These are phyloP conservation scores for Jackrogersella minutella DNA, from an alignment of 495 filamentous ascomycete species.

Conservation along the genomic window DNA sequence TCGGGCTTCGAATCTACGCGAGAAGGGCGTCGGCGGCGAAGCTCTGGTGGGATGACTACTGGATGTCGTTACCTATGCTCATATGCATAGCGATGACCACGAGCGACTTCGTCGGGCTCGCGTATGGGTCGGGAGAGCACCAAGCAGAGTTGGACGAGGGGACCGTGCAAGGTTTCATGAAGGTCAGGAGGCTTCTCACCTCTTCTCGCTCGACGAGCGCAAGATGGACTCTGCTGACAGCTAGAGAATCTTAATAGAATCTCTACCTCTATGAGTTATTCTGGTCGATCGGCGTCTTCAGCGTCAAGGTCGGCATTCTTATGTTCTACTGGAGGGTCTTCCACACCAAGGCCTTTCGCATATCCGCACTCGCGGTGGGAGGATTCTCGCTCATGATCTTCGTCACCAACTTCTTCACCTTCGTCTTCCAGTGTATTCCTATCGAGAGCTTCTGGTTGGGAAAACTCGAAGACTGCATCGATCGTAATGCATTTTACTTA, in stretches of 20 bases:
- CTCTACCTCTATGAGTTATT: constrained; percentile 54
- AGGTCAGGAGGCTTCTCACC: constrained; percentile 27
- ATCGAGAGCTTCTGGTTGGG: constrained; percentile 53
- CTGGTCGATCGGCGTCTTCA: constrained; percentile 48
- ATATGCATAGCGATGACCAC: constrained; percentile 37
- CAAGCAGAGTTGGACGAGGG: constrained; percentile 28
- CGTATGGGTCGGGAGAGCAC: constrained; percentile 29
- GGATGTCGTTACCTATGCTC: constrained; percentile 51
- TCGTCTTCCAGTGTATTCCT: constrained; percentile 57
- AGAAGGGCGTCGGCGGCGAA: constrained; percentile 36
- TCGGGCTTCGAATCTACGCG: constrained; percentile 35
- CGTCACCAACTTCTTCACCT: constrained; percentile 52
- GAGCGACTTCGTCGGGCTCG: constrained; percentile 33
- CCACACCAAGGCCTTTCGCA: constrained; percentile 48
- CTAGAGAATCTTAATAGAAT: constrained; percentile 34
- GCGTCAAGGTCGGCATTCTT: constrained; percentile 50
- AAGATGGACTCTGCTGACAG: constrained; percentile 1
- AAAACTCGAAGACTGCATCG: constrained; percentile 51
- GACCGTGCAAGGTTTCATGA: constrained; percentile 38
- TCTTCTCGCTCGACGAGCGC: background rate
- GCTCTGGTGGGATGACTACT: constrained; percentile 56
- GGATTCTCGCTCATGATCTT: constrained; percentile 51
- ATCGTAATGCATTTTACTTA: constrained; percentile 55
- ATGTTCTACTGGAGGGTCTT: constrained; percentile 57
- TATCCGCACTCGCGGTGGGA: constrained; percentile 51